phyloP scores from a whole-genome alignment of 2,329 filamentous ascomycete species.

The Knufia petricola region DNA sequence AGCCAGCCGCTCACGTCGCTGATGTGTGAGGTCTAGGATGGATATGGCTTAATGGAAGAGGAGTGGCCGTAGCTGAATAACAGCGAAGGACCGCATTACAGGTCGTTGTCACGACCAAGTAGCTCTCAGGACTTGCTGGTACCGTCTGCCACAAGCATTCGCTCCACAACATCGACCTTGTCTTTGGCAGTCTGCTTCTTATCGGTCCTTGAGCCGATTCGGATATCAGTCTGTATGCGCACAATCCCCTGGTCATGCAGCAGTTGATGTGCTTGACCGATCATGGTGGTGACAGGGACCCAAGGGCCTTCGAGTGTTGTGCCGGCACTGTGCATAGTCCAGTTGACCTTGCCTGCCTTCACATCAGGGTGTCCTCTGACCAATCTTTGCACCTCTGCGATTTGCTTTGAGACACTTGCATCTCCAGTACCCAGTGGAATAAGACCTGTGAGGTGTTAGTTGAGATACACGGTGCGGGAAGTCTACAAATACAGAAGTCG shows the following conservation, averaged over 20 bases:
- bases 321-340: constrained; percentile 86
- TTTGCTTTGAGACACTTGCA: constrained; percentile 67
- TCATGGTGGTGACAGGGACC: constrained; percentile 75
- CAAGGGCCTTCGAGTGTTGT: constrained; percentile 89
- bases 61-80: no score
- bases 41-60: no score
- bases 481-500: constrained; percentile 61
- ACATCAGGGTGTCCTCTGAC: constrained; percentile 33
- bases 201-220: constrained; percentile 75
- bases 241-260: constrained; percentile 69
- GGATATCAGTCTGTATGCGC: constrained; percentile 79
- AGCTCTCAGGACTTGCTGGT: background rate
- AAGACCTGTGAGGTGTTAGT: constrained; percentile 34
- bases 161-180: constrained; percentile 59
- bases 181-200: constrained; percentile 73
- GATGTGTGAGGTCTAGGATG: no score
- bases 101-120: no score
- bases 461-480: background rate
- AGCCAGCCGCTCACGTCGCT: no score
- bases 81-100: no score
- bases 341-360: constrained; percentile 67
- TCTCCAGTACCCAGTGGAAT: constrained; percentile 77
- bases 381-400: constrained; percentile 79
- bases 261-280: constrained; percentile 74
- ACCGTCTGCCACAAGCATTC: constrained; percentile 34